phyloP scores from a whole-genome alignment of 495 filamentous ascomycete genomes.

The Polyplosphaeria fusca region DNA sequence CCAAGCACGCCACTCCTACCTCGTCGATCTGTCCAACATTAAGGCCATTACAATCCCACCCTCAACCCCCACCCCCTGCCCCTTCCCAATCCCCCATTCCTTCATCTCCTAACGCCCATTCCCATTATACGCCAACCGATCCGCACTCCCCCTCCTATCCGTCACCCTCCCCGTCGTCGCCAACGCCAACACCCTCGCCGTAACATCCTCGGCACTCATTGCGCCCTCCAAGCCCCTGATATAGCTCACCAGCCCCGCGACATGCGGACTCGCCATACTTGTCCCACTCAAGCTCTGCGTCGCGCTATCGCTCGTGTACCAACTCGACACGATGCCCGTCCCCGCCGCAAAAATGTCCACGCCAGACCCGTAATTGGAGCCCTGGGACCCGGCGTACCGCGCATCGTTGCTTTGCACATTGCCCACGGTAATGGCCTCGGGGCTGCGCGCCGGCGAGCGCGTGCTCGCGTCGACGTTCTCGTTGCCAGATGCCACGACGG shows the following conservation, averaged over 20 bases:
- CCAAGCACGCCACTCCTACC: too few species aligned
- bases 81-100: too few species aligned
- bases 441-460: conserved; percentile 89
- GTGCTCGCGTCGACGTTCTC: conserved; percentile 95
- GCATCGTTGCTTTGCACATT: conserved; percentile 86
- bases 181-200: conserved; percentile 14
- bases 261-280: conserved; percentile 96
- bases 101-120: conserved; percentile 9
- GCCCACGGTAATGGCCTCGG: conserved; percentile 89
- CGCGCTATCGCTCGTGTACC: conserved; percentile 88
- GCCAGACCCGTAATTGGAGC: conserved; percentile 95
- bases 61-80: too few species aligned
- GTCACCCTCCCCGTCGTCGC: conserved; percentile 8
- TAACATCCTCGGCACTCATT: conserved; percentile 12
- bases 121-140: conserved; percentile 20
- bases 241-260: conserved; percentile 92
- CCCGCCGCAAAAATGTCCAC: conserved; percentile 98
- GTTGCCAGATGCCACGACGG: conserved; percentile 95
- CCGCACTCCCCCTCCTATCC: conserved; percentile 6
- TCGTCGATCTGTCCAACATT: too few species aligned
- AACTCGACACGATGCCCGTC: conserved; percentile 93
- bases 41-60: too few species aligned
- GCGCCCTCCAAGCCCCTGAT: conserved; percentile 47
- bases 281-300: conserved; percentile 96
- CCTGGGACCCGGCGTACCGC: conserved; percentile 68